A percentile compares a stretch with the other conserved stretches of the same genome.
Evolutionary conservation across 257 asterid species (phyloP).

Genomic region (Rhazya stricta): DNA sequence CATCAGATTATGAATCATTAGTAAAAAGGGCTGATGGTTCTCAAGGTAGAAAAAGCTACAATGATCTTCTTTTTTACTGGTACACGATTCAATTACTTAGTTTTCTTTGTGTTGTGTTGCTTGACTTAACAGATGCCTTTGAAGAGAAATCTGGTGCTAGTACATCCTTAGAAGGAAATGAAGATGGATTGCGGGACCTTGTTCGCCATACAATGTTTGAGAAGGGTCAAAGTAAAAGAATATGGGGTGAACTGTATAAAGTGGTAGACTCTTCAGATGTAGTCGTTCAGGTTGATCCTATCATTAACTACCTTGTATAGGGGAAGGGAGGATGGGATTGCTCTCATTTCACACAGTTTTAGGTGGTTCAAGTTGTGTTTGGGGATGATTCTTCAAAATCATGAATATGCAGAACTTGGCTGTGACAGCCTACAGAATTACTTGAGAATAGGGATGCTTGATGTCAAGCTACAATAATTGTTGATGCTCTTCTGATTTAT

Average conservation of each 20-base stretch:
- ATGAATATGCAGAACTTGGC: not conserved
- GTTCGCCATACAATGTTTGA: slow-evolving; percentile 92
- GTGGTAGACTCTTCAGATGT: slow-evolving; percentile 98
- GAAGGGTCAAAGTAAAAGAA: slow-evolving; percentile 97
- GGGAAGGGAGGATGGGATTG: not conserved
- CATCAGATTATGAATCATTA: slow-evolving; percentile 69
- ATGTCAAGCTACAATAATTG: not conserved
- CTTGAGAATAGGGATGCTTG: not conserved
- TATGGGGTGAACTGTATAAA: slow-evolving; percentile 99
- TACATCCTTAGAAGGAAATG: slow-evolving; percentile 57
- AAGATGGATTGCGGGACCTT: slow-evolving; percentile 82
- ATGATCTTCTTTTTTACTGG: not conserved
- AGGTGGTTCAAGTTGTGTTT: not conserved
- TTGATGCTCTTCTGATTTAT: not conserved
- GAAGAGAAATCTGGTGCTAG: slow-evolving; percentile 67
- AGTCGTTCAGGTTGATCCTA: slow-evolving; percentile 65
- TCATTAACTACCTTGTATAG: not conserved
- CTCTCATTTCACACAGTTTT: not conserved
- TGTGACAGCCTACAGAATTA: not conserved
- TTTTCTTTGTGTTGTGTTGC: slow-evolving; percentile 7
- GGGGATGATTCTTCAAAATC: not conserved
- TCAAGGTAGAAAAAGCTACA: slow-evolving; percentile 55
- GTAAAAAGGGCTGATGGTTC: slow-evolving; percentile 76
- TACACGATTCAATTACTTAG: not conserved
- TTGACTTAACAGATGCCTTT: slow-evolving; percentile 50